phyloP scores from a whole-genome alignment of 257 asterid genomes.

The Linaria vulgaris region DNA sequence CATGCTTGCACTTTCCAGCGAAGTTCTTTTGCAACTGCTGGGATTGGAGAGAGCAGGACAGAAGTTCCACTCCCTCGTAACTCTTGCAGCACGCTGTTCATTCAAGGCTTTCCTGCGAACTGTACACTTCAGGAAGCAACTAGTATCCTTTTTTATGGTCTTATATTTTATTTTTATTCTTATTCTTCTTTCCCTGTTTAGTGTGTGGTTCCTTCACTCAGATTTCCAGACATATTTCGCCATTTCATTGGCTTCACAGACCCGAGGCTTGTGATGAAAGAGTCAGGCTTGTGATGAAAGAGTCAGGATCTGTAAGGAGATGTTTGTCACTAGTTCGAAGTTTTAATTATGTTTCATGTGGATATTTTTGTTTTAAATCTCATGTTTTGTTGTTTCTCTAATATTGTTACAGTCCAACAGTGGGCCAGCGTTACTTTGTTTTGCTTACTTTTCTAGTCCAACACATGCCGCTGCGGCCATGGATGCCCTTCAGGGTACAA shows the following conservation, averaged over 20 bases:
- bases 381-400: neutral
- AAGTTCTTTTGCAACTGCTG: neutral
- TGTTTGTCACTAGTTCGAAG: neutral
- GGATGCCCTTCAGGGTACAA: constrained; percentile 75
- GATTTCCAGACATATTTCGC: constrained; percentile 70
- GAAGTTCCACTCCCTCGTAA: constrained; percentile 48
- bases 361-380: constrained; percentile 1
- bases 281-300: no score
- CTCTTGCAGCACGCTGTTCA: constrained; percentile 44
- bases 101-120: constrained; percentile 13
- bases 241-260: constrained; percentile 85
- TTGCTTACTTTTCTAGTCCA: constrained; percentile 78
- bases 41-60: constrained; percentile 32
- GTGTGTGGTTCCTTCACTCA: constrained; percentile 47
- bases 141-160: constrained; percentile 68
- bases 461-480: constrained; percentile 67
- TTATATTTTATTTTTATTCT: neutral
- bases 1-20: neutral
- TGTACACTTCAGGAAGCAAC: constrained; percentile 45
- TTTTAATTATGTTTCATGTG: constrained; percentile 3
- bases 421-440: constrained; percentile 70
- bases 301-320: constrained; percentile 64
- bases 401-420: constrained; percentile 60
- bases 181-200: constrained; percentile 1
- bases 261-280: constrained; percentile 75